These are phyloP conservation scores for Colletotrichum agaves DNA, from an alignment of 2,329 filamentous ascomycete genomes.

Conservation along the genomic window DNA sequence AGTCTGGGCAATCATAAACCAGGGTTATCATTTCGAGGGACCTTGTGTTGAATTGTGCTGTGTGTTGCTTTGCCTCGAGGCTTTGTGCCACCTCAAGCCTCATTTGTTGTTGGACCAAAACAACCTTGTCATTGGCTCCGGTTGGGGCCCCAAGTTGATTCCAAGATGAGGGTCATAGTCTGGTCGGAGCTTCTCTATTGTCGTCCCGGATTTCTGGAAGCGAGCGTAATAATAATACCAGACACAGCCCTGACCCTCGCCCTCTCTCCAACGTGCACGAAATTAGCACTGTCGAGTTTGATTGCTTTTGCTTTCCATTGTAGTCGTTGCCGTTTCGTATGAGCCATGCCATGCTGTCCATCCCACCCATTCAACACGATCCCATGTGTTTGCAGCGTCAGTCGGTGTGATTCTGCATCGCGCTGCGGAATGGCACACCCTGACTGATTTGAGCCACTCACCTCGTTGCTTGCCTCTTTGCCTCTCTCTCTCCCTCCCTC, in stretches of 20 bases:
- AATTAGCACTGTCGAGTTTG: slow-evolving; percentile 9
- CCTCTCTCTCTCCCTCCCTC: not conserved
- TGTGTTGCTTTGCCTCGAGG: slow-evolving; percentile 10
- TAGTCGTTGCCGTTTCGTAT: not conserved
- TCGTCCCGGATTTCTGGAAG: slow-evolving; percentile 26
- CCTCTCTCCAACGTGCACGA: slow-evolving; percentile 3
- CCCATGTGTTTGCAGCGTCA: slow-evolving; percentile 31
- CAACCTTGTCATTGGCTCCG: slow-evolving; percentile 24
- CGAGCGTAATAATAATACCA: slow-evolving; percentile 23
- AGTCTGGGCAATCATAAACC: not conserved
- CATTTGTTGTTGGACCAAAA: slow-evolving; percentile 27
- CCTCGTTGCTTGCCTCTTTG: not conserved
- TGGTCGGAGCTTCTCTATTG: slow-evolving; percentile 20
- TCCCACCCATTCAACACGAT: not conserved
- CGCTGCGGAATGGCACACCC: slow-evolving; percentile 14
- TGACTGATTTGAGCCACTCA: no score
- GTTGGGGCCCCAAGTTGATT: slow-evolving; percentile 1
- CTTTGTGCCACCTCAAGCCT: slow-evolving; percentile 8
- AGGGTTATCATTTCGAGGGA: not conserved
- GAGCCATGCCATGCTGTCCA: not conserved
- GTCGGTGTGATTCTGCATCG: slow-evolving; percentile 32
- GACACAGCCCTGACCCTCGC: slow-evolving; percentile 1
- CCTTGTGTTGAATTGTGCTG: not conserved
- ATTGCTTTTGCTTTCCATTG: not conserved
- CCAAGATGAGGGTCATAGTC: slow-evolving; percentile 17